These are phyloP conservation scores for Nitzschia palea DNA, from an alignment of 108 stramenopile genomes.

Conservation along the genomic window DNA sequence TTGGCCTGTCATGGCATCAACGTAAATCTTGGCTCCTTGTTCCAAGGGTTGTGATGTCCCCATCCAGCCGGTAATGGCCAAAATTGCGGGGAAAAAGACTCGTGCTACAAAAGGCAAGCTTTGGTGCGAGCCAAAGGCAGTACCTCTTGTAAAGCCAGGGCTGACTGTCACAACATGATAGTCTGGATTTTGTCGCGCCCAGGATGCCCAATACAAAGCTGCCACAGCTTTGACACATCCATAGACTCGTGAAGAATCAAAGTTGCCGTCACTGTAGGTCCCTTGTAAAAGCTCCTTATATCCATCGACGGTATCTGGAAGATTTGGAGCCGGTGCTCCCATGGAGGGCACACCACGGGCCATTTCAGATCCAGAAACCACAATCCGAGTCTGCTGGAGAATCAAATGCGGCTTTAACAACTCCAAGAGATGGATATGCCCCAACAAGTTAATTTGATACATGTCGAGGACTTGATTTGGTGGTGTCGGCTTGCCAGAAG, in stretches of 20 bases:
- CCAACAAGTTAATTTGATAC: constrained; percentile 1
- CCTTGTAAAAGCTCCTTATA: not conserved
- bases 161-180: constrained; percentile 15
- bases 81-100: not conserved
- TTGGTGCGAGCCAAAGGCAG: not conserved
- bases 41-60: constrained; percentile 7
- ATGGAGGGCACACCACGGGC: constrained; percentile 3
- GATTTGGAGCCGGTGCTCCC: not conserved
- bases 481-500: constrained; percentile 1
- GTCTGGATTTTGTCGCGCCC: constrained; percentile 25
- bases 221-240: constrained; percentile 19
- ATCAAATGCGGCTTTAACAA: no score
- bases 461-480: not conserved
- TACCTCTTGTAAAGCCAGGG: constrained; percentile 9
- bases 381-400: no score
- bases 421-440: constrained; percentile 9
- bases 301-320: not conserved
- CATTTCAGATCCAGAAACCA: constrained; percentile 27
- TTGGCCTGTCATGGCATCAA: constrained; percentile 10
- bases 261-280: not conserved
- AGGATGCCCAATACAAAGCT: constrained; percentile 30
- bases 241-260: constrained; percentile 8
- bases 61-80: not conserved
- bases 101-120: not conserved
- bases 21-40: constrained; percentile 27